A percentile compares a stretch with the other conserved stretches of the same genome.
Evolutionary conservation across 306 rosid species (phyloP).

Genomic region (Acacia crassicarpa): DNA sequence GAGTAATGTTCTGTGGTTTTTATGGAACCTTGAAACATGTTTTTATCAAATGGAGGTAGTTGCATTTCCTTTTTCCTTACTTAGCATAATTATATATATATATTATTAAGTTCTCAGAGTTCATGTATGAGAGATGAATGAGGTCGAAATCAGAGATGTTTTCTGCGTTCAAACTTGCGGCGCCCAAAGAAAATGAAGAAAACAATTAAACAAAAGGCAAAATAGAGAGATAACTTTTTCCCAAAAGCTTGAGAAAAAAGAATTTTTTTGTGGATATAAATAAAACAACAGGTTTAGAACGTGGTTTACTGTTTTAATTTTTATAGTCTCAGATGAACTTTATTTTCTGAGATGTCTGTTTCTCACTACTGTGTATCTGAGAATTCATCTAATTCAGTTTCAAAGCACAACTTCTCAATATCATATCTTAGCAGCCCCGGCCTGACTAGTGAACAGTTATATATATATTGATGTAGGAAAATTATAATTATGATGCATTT

Average conservation of each 20-base stretch:
- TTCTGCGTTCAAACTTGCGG: slow-evolving; percentile 39
- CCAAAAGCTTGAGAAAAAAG: slow-evolving; percentile 18
- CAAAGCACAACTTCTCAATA: neutral
- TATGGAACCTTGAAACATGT: neutral
- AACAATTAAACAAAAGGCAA: neutral
- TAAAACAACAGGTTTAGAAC: slow-evolving; percentile 33
- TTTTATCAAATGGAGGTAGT: neutral
- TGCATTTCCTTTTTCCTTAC: neutral
- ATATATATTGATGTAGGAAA: too few species aligned
- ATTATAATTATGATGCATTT: neutral
- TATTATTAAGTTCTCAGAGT: neutral
- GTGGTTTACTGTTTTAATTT: neutral
- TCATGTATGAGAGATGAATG: slow-evolving; percentile 38
- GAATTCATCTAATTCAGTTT: neutral
- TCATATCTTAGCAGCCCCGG: neutral
- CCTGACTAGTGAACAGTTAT: neutral
- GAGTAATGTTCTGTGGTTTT: neutral
- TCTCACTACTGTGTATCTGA: neutral
- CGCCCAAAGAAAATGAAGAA: slow-evolving; percentile 25
- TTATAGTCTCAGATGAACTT: neutral
- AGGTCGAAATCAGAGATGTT: neutral
- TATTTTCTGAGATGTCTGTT: neutral
- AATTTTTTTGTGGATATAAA: neutral
- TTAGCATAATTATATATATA: neutral
- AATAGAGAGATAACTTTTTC: neutral